phyloP scores from a whole-genome alignment of 768 basidiomycete genomes.

The Lentinula aciculospora region DNA sequence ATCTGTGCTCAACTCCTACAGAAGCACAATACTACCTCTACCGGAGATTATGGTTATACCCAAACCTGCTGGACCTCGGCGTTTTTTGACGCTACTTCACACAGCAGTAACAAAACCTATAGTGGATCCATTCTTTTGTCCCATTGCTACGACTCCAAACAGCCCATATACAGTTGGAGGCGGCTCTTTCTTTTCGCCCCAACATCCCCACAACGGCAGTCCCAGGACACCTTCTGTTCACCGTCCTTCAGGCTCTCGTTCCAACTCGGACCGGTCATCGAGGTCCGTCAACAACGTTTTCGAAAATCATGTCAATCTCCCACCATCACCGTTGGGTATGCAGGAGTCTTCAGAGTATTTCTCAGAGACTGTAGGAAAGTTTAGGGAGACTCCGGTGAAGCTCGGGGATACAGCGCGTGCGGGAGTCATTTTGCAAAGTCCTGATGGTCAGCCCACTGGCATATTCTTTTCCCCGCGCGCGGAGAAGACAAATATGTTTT shows the following conservation, averaged over 20 bases:
- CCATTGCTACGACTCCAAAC: conserved; percentile 90
- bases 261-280: conserved; percentile 58
- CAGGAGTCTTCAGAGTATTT: conserved; percentile 79
- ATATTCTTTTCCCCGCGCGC: conserved; percentile 88
- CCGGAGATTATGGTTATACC: conserved; percentile 97
- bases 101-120: conserved; percentile 83
- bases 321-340: conserved; percentile 66
- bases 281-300: conserved; percentile 37
- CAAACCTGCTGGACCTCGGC: conserved; percentile 93
- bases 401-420: conserved; percentile 1
- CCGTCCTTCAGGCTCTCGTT: conserved; percentile 47
- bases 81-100: conserved; percentile 87
- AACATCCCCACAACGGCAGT: not conserved
- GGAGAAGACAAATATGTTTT: conserved; percentile 30
- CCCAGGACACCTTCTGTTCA: conserved; percentile 39
- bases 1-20: conserved; percentile 47
- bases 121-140: conserved; percentile 87
- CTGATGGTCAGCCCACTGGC: conserved; percentile 90
- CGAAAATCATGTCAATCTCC: conserved; percentile 29
- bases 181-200: conserved; percentile 34
- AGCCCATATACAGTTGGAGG: conserved; percentile 56
- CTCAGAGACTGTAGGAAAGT: conserved; percentile 56
- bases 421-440: conserved; percentile 55
- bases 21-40: conserved; percentile 26
- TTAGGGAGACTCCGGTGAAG: conserved; percentile 60